Evolutionary conservation across 23 red algal species (phyloP).

Genomic region (Gracilaria gracilis): DNA sequence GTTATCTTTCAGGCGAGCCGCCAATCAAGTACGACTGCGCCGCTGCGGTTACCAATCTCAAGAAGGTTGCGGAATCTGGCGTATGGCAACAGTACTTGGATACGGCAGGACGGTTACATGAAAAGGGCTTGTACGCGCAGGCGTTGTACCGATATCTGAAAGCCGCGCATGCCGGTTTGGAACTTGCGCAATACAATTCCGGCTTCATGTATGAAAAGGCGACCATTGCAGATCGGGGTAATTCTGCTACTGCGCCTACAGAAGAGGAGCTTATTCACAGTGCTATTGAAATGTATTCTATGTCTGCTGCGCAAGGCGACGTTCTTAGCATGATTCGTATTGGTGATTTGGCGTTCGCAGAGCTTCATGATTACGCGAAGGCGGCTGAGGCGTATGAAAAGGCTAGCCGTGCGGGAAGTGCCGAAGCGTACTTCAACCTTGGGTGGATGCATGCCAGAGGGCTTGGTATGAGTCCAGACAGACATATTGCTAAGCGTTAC

Average conservation of each 20-base stretch:
- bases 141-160: constrained; percentile 78
- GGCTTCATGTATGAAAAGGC: constrained; percentile 82
- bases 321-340: constrained; percentile 64
- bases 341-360: constrained; percentile 81
- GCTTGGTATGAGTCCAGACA: constrained; percentile 69
- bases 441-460: constrained; percentile 85
- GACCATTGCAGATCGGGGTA: constrained; percentile 32
- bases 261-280: constrained; percentile 14
- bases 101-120: constrained; percentile 52
- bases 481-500: constrained; percentile 79
- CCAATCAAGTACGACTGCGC: constrained; percentile 64
- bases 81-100: constrained; percentile 57
- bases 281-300: constrained; percentile 76
- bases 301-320: constrained; percentile 78
- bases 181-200: constrained; percentile 90
- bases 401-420: constrained; percentile 49
- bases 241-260: not conserved
- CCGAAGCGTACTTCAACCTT: constrained; percentile 84
- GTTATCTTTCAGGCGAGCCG: constrained; percentile 40
- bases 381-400: constrained; percentile 76
- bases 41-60: constrained; percentile 42
- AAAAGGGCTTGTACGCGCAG: constrained; percentile 45
- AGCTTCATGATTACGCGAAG: constrained; percentile 48
- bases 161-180: constrained; percentile 88
- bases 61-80: constrained; percentile 83